Conservation (phyloP, 2,329 filamentous ascomycete genomes). For the Fusarium acutatum region DNA sequence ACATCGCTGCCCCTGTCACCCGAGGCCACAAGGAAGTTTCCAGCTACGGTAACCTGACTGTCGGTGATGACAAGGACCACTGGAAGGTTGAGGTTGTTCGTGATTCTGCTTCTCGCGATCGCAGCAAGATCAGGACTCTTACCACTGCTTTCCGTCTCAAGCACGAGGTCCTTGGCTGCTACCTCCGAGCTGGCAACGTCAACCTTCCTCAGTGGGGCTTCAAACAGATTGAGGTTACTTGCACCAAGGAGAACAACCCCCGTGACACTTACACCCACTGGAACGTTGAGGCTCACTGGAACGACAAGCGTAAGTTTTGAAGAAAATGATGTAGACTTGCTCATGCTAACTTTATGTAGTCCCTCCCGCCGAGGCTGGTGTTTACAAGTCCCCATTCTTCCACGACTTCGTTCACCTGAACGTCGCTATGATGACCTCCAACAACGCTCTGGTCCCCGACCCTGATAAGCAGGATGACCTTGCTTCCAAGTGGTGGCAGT, state of each 20-base stretch:
- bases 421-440: slow-evolving; percentile 99
- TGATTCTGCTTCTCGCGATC: slow-evolving; percentile 87
- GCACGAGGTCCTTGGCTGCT: slow-evolving; percentile 85
- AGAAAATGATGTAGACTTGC: neutral
- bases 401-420: slow-evolving; percentile 98
- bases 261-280: slow-evolving; percentile 96
- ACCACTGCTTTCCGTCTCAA: slow-evolving; percentile 92
- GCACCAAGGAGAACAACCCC: slow-evolving; percentile 91
- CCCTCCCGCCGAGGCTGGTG: slow-evolving; percentile 85
- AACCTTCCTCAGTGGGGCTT: slow-evolving; percentile 99
- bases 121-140: slow-evolving; percentile 85
- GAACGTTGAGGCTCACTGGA: slow-evolving; percentile 96
- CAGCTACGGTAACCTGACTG: slow-evolving; percentile 91
- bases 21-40: slow-evolving; percentile 95
- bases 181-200: slow-evolving; percentile 92
- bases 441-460: slow-evolving; percentile 96
- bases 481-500: slow-evolving; percentile 97
- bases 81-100: slow-evolving; percentile 93
- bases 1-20: slow-evolving; percentile 85
- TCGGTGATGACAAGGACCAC: slow-evolving; percentile 98
- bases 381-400: slow-evolving; percentile 96
- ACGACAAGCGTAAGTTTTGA: slow-evolving; percentile 81
- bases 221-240: slow-evolving; percentile 98
- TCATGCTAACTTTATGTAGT: slow-evolving; percentile 61
- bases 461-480: slow-evolving; percentile 99